phyloP scores from a whole-genome alignment of 108 stramenopile genomes.

The Skeletonema marinoi region DNA sequence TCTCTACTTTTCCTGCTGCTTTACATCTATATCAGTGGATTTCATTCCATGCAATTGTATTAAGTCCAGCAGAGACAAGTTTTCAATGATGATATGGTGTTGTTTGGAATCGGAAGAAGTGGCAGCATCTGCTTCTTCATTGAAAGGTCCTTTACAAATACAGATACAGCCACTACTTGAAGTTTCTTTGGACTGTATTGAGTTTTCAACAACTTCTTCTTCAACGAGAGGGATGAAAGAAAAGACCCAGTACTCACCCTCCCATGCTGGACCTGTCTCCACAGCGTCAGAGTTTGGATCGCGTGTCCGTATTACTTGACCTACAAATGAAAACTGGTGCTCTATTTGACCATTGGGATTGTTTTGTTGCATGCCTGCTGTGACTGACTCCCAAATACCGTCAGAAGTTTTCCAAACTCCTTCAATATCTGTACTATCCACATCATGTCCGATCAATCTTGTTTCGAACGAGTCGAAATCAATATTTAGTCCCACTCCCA shows the following conservation, averaged over 20 bases:
- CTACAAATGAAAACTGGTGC: constrained; percentile 27
- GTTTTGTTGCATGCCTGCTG: neutral
- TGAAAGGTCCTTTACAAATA: constrained; percentile 33
- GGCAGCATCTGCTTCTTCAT: neutral
- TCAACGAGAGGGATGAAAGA: constrained; percentile 29
- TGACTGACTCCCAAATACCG: constrained; percentile 22
- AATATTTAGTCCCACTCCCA: constrained; percentile 73
- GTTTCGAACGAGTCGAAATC: constrained; percentile 68
- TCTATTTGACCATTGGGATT: neutral
- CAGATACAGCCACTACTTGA: constrained; percentile 19
- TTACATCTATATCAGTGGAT: neutral
- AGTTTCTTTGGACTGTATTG: neutral
- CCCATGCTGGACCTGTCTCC: neutral
- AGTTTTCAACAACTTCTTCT: neutral
- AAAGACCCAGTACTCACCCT: constrained; percentile 33
- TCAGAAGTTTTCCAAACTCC: constrained; percentile 1
- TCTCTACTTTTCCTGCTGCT: neutral
- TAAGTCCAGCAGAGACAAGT: constrained; percentile 2
- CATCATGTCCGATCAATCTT: constrained; percentile 24
- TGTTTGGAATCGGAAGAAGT: neutral
- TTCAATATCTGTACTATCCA: constrained; percentile 5
- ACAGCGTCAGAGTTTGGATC: neutral
- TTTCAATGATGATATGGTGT: neutral
- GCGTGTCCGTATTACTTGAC: constrained; percentile 4
- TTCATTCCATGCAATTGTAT: constrained; percentile 2